Evolutionary conservation across 768 basidiomycete genomes (phyloP).

Genomic region (Tephrocybe rancida): DNA sequence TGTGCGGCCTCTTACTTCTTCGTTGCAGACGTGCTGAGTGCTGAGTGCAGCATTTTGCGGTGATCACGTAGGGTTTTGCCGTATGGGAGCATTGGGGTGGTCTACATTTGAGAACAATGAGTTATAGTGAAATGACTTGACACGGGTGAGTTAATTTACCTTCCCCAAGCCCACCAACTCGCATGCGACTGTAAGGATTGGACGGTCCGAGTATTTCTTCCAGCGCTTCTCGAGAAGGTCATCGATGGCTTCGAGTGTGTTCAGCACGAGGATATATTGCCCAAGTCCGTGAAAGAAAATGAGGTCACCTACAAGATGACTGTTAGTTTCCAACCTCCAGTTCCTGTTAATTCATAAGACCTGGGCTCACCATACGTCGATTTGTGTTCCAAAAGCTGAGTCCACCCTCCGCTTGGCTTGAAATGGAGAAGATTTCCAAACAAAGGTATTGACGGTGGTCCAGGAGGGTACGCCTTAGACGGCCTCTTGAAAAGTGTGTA

Average conservation of each 20-base stretch:
- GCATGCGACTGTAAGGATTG: background rate
- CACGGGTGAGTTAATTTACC: too few species aligned
- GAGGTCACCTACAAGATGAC: background rate
- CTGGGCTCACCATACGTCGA: background rate
- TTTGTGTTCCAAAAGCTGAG: background rate
- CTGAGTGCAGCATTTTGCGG: too few species aligned
- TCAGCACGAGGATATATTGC: background rate
- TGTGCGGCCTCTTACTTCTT: too few species aligned
- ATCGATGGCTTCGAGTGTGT: background rate
- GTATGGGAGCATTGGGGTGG: too few species aligned
- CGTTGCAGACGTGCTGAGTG: too few species aligned
- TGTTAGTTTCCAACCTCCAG: too few species aligned
- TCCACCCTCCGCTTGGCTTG: background rate
- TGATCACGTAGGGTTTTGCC: too few species aligned
- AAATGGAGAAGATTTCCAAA: background rate
- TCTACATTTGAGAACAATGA: too few species aligned
- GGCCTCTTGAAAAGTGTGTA: too few species aligned
- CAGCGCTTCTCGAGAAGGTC: background rate
- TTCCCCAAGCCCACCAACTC: background rate
- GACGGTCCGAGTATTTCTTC: background rate
- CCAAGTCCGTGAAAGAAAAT: constrained; percentile 2
- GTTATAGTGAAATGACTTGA: too few species aligned
- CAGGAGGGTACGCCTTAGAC: background rate
- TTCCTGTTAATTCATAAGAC: too few species aligned
- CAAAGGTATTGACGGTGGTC: background rate